Base-by-base conservation (phyloP, 768 basidiomycete species). In the Crassisporium funariophilum region DNA sequence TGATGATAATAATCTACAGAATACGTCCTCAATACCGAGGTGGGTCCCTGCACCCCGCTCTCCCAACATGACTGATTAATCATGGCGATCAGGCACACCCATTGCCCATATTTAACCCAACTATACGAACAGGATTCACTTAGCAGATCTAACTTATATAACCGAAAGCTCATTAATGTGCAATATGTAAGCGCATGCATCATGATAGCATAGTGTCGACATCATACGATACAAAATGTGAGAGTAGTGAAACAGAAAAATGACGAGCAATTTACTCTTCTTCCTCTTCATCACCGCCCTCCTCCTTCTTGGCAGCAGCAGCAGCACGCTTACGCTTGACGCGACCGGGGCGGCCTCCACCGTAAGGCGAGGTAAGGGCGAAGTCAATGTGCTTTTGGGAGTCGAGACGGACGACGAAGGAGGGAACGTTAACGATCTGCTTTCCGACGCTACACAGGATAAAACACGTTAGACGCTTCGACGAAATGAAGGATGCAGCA, bases 361-460 rank as follows among this genome's bases (percentile, higher is more conserved):
- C 95, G 64, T 91, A 95, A 46, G 95, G 95, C 53, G 94, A 97
- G 49, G 88, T 95, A 59, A 95, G 85, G 35, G 95, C 88, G 67
- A 98, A 99, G 82, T 99, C 97, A 69, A 99, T 95, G 82, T 99
- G 97, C 67, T 98, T 98, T 82, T 98, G 95, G 51, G 93, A 95
- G 79, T 98, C 97, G 59, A 98, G 88, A 73, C 97, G 93, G 60
- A 99, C 95, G 66, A 98, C 90, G 70, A 98, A 98, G 3, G 95
- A 98, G 15, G 95, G 95, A 46, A 98, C 90, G 74, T 97, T 94
- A 76, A 99, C 97, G 54, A 98, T 91, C 73, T 99, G 97, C 75
- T 94, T 95, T 69, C 97, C 97, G 65, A 98, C 97, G 46, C 91
- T 92, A 52, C 2, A 55, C 0, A n/a, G 15, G 27, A 23, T 34